phyloP scores from a whole-genome alignment of 2,329 filamentous ascomycete genomes.

The Phaeosphaeria sp. region DNA sequence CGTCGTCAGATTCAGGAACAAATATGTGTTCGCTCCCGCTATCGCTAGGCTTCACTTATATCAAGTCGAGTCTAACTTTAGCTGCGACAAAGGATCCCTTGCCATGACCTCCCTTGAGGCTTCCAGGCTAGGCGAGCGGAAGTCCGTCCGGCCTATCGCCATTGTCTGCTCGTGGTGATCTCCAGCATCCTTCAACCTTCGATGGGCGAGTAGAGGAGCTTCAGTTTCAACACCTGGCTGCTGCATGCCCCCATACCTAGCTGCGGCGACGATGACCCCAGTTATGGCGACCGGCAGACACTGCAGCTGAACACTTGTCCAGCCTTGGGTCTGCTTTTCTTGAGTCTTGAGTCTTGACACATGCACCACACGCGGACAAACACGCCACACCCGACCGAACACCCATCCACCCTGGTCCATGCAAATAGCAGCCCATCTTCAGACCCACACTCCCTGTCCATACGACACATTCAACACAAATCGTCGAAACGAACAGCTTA shows the following conservation, averaged over 20 bases:
- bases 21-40: not conserved
- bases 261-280: not conserved
- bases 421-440: not conserved
- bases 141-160: not conserved
- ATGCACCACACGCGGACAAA: not conserved
- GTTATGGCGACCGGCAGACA: not conserved
- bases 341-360: too few species aligned
- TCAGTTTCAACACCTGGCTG: not conserved
- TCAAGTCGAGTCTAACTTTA: constrained; percentile 4
- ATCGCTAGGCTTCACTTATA: constrained; percentile 1
- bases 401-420: not conserved
- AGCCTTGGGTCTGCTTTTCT: not conserved
- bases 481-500: not conserved
- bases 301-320: not conserved
- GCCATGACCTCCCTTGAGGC: not conserved
- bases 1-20: not conserved
- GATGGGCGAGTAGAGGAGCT: not conserved
- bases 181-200: not conserved
- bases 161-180: not conserved
- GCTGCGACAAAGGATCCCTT: not conserved
- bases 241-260: not conserved
- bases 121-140: not conserved
- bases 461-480: not conserved
- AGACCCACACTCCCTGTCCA: not conserved
- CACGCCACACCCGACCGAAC: not conserved